Evolutionary conservation across 768 basidiomycete species (phyloP).

Genomic region (Heimioporus sp.): DNA sequence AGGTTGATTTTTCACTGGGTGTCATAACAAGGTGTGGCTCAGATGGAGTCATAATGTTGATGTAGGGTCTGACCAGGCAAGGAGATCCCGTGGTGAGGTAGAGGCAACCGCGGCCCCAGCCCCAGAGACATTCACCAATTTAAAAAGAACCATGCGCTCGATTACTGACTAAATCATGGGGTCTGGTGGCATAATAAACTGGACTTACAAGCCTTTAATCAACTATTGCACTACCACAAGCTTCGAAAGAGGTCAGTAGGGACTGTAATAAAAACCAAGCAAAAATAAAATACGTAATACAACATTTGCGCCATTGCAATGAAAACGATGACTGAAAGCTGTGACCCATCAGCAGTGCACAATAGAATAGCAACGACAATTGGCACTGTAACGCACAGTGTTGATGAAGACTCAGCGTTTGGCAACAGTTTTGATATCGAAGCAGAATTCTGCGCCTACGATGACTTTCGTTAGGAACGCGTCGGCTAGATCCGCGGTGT

Average conservation of each 20-base stretch:
- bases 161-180: not conserved
- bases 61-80: slow-evolving; percentile 80
- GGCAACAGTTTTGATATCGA: slow-evolving; percentile 57
- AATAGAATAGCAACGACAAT: slow-evolving; percentile 3
- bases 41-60: slow-evolving; percentile 81
- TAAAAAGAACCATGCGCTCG: slow-evolving; percentile 92
- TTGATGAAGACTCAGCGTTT: slow-evolving; percentile 88
- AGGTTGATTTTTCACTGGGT: slow-evolving; percentile 48
- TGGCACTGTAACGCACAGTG: slow-evolving; percentile 58
- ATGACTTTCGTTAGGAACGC: slow-evolving; percentile 72
- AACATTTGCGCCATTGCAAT: slow-evolving; percentile 90
- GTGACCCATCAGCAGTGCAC: slow-evolving; percentile 13
- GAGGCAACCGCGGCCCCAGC: slow-evolving; percentile 93
- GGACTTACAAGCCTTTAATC: slow-evolving; percentile 72
- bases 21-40: slow-evolving; percentile 90
- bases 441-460: slow-evolving; percentile 81
- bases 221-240: slow-evolving; percentile 94
- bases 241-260: slow-evolving; percentile 18
- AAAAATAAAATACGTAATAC: slow-evolving; percentile 61
- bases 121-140: slow-evolving; percentile 88
- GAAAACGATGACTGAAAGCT: slow-evolving; percentile 86
- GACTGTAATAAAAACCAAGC: not conserved
- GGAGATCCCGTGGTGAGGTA: slow-evolving; percentile 88
- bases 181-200: not conserved
- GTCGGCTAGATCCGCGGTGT: slow-evolving; percentile 76